phyloP scores from a whole-genome alignment of 2,329 filamentous ascomycete species.

The Stemphylium lycopersici region DNA sequence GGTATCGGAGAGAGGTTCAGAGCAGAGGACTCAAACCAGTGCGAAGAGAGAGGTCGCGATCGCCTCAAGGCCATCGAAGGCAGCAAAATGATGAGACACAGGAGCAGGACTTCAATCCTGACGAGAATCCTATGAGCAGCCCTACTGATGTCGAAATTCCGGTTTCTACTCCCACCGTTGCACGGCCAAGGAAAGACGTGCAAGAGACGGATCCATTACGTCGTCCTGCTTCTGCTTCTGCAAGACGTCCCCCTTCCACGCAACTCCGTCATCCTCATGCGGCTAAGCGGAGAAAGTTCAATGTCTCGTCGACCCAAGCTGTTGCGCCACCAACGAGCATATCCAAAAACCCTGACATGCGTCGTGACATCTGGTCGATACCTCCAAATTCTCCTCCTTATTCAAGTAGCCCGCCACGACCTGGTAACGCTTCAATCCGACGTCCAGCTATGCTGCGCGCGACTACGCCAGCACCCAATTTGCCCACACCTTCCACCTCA shows the following conservation, averaged over 20 bases:
- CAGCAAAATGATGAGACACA: constrained; percentile 35
- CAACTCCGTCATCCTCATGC: constrained; percentile 22
- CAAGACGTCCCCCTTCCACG: constrained; percentile 15
- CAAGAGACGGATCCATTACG: constrained; percentile 5
- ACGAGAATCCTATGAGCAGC: constrained; percentile 28
- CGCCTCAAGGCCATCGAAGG: constrained; percentile 26
- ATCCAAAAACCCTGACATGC: constrained; percentile 9
- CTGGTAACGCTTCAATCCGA: constrained; percentile 11
- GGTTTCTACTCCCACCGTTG: constrained; percentile 30
- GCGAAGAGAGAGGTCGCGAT: constrained; percentile 38
- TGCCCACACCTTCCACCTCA: constrained; percentile 43
- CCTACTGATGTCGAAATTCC: constrained; percentile 31
- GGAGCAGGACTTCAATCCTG: constrained; percentile 41
- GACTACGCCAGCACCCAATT: constrained; percentile 18
- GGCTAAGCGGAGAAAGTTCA: constrained; percentile 31
- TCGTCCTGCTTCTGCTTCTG: constrained; percentile 5
- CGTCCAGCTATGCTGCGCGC: constrained; percentile 6
- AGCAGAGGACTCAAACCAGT: constrained; percentile 54
- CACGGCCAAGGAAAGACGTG: constrained; percentile 10
- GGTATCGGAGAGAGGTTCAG: constrained; percentile 52
- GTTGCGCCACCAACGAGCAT: constrained; percentile 13
- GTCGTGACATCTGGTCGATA: constrained; percentile 43
- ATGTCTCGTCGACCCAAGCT: constrained; percentile 19
- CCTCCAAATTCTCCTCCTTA: constrained; percentile 53
- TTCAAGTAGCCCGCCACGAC: constrained; percentile 38